Evolutionary conservation across 1,139 yeast genomes (phyloP), one percentile per base, ranked within the genome.

Genomic region (Candida sojae): DNA sequence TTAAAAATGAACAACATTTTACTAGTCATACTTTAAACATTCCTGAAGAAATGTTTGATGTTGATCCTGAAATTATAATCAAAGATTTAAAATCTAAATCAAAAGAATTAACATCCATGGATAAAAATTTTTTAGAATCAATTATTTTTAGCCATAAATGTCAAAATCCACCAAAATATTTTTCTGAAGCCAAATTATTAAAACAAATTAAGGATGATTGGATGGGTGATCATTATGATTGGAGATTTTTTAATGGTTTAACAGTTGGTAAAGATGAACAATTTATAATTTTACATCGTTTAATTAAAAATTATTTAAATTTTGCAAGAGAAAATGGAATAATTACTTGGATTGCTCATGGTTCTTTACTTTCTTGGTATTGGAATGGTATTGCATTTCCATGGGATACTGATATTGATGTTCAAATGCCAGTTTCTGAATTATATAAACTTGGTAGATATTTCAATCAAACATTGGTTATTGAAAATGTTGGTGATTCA

Each of bases 341-440:
- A 8, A 58, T 60, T 17, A 67, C 77, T 1, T 73, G 78, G 78
- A 62, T 72, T 23, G 74, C 77, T 1, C 78, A 73, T 53, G 77
- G 77, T 0, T 61, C 75, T 1, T 61, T 79, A 40, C 60, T 79
- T 37, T 64, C 77, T 35, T 70, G 75, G 75, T 67, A 75, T 59
- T 80, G 83, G 82, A 72, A 77, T 56, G 82, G 82, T 1, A 54
- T 73, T 38, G 66, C 75, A 1, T 79, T 79, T 53, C 83, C 83
- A 2, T 80, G 83, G 83, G 84, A 79, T 60, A 65, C 67, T 48
- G 84, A 80, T 59, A 71, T 78, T 47, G 84, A 80, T 60, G 82
- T 80, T 9, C 83, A 79, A 57, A 74, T 80, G 73, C 82, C 84
- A 6, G 66, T 72, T 40, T 68, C 67, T 50, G 75, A 73, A 46